Evolutionary conservation across 192 early-diverging fungal genomes (phyloP).

Genomic region (Jimgerdemannia lactiflua): DNA sequence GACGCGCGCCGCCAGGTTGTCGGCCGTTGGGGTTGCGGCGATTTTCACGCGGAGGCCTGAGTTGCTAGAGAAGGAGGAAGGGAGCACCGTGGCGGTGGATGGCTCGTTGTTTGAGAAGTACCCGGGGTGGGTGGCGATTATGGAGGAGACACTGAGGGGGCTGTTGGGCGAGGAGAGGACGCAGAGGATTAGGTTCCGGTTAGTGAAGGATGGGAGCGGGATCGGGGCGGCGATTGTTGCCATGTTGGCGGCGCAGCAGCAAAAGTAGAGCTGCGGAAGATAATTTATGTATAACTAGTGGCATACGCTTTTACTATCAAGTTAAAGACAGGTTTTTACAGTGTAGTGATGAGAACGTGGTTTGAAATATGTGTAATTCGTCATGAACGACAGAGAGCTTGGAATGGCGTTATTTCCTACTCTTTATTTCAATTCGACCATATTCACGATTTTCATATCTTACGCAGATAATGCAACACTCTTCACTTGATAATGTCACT

Average conservation of each 20-base stretch:
- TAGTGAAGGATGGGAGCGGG: conserved; percentile 3
- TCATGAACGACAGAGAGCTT: no score
- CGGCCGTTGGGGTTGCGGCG: conserved; percentile 63
- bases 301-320: no score
- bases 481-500: no score
- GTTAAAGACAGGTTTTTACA: no score
- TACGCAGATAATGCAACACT: no score
- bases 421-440: no score
- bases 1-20: conserved; percentile 69
- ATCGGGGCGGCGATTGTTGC: neutral
- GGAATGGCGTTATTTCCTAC: no score
- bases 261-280: neutral
- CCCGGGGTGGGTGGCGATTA: conserved; percentile 69
- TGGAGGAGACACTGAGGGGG: conserved; percentile 63
- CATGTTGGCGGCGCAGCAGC: neutral
- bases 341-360: no score
- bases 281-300: no score
- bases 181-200: neutral
- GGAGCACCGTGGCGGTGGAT: conserved; percentile 73
- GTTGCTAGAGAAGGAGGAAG: neutral
- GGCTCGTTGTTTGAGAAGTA: conserved; percentile 83
- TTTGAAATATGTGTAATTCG: no score
- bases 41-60: conserved; percentile 20
- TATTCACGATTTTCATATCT: no score
- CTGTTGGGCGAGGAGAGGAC: conserved; percentile 48